Conservation (phyloP, 805 yeast genomes). For the Pichia paraexigua region DNA sequence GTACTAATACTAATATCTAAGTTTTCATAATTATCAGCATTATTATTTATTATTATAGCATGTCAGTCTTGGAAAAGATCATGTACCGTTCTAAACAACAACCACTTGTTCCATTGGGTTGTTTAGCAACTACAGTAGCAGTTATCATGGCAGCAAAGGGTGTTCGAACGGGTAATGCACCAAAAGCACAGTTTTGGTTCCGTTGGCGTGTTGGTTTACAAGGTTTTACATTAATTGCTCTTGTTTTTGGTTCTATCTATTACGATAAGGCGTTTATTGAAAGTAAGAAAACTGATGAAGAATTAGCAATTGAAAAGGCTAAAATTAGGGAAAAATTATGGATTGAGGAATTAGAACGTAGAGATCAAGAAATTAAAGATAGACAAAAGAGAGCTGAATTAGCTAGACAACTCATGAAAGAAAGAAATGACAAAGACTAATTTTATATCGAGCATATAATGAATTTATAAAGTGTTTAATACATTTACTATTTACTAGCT, state of each 20-base stretch:
- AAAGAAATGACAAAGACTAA: background rate
- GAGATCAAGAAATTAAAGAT: constrained; percentile 65
- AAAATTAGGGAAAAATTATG: constrained; percentile 76
- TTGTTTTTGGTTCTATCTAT: constrained; percentile 69
- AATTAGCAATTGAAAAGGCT: constrained; percentile 66
- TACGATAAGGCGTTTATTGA: constrained; percentile 46
- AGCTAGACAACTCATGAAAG: constrained; percentile 33
- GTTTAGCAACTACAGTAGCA: constrained; percentile 72
- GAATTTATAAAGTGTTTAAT: background rate
- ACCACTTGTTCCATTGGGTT: constrained; percentile 83
- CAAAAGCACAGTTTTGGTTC: constrained; percentile 78
- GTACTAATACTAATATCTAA: background rate
- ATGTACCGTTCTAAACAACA: constrained; percentile 66
- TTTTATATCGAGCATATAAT: background rate
- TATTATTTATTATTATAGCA: constrained; percentile 19
- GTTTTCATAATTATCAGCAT: constrained; percentile 6
- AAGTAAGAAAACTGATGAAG: constrained; percentile 47
- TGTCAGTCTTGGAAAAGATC: constrained; percentile 49
- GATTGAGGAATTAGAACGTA: constrained; percentile 85
- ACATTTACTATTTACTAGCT: background rate
- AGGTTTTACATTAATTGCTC: constrained; percentile 72
- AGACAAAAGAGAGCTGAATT: constrained; percentile 61
- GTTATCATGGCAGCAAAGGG: constrained; percentile 73
- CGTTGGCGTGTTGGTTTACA: constrained; percentile 86
- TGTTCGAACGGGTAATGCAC: constrained; percentile 61